Percentiles rank a stretch among this genome's conserved stretches.
Conservation (phyloP, 1,139 yeast species). For the Casaregolazyma suthepensis region DNA sequence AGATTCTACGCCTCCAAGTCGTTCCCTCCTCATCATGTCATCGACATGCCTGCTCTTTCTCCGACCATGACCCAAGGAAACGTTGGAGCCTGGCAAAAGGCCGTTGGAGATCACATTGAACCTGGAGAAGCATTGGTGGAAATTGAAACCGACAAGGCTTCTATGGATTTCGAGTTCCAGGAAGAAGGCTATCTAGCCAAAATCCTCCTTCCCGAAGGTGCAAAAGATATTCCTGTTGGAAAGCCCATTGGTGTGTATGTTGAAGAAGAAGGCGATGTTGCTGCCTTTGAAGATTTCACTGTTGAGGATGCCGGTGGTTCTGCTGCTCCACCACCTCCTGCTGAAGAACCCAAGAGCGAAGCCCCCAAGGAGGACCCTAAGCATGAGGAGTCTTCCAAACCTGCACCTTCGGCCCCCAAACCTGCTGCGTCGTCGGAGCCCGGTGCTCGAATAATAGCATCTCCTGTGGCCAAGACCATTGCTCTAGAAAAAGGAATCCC, state of each 20-base stretch:
- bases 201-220: conserved; percentile 77
- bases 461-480: conserved; percentile 89
- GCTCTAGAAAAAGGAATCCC: conserved; percentile 92
- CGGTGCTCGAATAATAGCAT: conserved; percentile 76
- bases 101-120: conserved; percentile 74
- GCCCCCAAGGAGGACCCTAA: conserved; percentile 24
- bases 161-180: conserved; percentile 98
- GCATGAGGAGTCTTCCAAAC: conserved; percentile 24
- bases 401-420: conserved; percentile 17
- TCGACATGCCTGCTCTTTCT: conserved; percentile 88
- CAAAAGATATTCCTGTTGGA: conserved; percentile 88
- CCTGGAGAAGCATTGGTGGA: conserved; percentile 97
- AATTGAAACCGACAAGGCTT: conserved; percentile 97
- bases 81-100: conserved; percentile 81
- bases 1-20: conserved; percentile 35
- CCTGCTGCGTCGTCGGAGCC: conserved; percentile 31
- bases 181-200: conserved; percentile 96
- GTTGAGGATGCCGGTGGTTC: conserved; percentile 72
- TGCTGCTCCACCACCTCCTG: conserved; percentile 35
- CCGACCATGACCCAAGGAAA: conserved; percentile 98
- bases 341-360: conserved; percentile 22
- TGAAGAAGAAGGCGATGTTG: conserved; percentile 76
- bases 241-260: conserved; percentile 96
- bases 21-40: conserved; percentile 56
- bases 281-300: conserved; percentile 82